Evolutionary conservation across 2,329 filamentous ascomycete species (phyloP), one percentile per base, ranked within the genome.

Genomic region (Capronia coronata): DNA sequence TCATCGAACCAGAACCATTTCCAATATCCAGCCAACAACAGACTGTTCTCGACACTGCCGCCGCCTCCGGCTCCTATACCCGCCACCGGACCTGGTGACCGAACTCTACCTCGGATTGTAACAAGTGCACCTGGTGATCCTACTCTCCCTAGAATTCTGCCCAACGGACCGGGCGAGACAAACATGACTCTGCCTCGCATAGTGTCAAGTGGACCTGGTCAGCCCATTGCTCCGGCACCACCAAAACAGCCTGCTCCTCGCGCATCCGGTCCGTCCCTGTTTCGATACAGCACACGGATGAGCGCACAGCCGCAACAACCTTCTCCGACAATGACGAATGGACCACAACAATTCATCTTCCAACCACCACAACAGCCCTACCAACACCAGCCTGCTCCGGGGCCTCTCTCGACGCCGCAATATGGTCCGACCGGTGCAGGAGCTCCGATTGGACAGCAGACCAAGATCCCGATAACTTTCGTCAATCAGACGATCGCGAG

Each of bases 401-500:
- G 44, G 13, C 41, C 50, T 3, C 21, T 18, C 21, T 18, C 49
- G 8, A 23, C 41, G 8, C 16, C 38, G 2, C 49, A 47, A 40
- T 48, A 52, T 30, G 43, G 43, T 19, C 32, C 46, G 1, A 10
- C 48, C 3, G 25, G 41, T 18, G 43, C 37, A 21, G 43, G 48
- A 11, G 29, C 27, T 14, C 30, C 41, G 6, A 29, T 52, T 13
- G 49, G 49, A 37, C 45, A 46, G 38, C 52, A 51, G 35, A 47
- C 23, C 18, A 49, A 49, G 46, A 49, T 49, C 9, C 39, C 49
- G 19, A 56, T 53, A 45, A 56, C 51, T 10, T 56, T 56, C 35
- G 51, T 56, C 23, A 56, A 56, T 38, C 50, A 54, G 37, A 56
- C 54, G 7, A 56, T 56, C 9, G 51, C 48, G 22, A 51, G 50